Percentiles rank a stretch among this genome's conserved stretches.
phyloP scores from a whole-genome alignment of 805 yeast species.

The Kodamaea leandrae region DNA sequence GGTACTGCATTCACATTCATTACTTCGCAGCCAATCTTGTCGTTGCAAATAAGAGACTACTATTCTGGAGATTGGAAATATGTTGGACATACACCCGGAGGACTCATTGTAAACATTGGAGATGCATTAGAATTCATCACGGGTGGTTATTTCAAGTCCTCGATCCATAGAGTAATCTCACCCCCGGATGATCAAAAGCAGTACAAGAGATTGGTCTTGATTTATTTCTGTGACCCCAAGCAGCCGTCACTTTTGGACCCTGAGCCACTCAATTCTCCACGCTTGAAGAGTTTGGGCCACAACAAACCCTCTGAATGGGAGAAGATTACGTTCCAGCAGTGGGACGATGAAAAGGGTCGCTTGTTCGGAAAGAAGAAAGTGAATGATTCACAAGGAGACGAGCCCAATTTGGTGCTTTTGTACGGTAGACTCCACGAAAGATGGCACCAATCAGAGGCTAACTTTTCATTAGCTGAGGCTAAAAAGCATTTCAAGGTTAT shows the following conservation, averaged over 20 bases:
- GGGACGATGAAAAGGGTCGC: constrained; percentile 45
- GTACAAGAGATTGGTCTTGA: constrained; percentile 15
- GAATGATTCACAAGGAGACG: constrained; percentile 33
- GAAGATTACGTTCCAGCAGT: constrained; percentile 23
- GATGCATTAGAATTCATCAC: constrained; percentile 33
- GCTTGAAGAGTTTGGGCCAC: constrained; percentile 12
- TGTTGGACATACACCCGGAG: constrained; percentile 30
- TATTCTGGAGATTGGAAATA: constrained; percentile 29
- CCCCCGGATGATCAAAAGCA: constrained; percentile 17
- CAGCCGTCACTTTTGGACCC: constrained; percentile 15
- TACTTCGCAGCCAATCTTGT: constrained; percentile 31
- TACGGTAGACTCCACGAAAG: constrained; percentile 43
- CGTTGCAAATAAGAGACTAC: constrained; percentile 31
- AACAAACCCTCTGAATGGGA: constrained; percentile 28
- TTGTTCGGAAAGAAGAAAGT: constrained; percentile 42
- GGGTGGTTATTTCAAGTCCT: constrained; percentile 23
- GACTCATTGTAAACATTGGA: constrained; percentile 29
- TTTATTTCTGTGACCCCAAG: constrained; percentile 17
- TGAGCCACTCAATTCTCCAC: constrained; percentile 14
- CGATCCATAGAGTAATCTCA: constrained; percentile 15
- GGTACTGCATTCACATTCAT: constrained; percentile 31
- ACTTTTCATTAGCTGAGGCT: constrained; percentile 27
- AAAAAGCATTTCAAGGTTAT: constrained; percentile 23
- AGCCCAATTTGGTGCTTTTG: constrained; percentile 35
- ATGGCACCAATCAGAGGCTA: constrained; percentile 31